Base-by-base conservation (phyloP, 495 filamentous ascomycete genomes). In the Paragyromitra xinjiangensis region DNA sequence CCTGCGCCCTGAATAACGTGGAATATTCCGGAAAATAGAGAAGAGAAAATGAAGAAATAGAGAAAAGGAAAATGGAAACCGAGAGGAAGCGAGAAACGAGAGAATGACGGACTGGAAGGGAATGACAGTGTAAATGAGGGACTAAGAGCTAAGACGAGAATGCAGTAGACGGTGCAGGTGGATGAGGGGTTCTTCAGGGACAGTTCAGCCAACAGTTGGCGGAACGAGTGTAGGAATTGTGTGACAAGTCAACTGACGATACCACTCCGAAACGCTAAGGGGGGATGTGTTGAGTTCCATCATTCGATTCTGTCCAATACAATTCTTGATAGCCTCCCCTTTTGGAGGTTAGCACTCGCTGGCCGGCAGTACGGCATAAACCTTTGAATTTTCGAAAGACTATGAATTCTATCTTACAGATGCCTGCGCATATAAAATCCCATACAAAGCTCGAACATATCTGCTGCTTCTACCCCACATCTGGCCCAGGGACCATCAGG, bases 1-100 rank as follows among this genome's bases (percentile, higher is more conserved):
- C 84, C 83, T 85, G 83, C 84, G 83, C 80, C 82, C 83, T 83
- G 82, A 85, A 83, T 82, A 85, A 81, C 82, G 69, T 86, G 78
- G 85, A 87, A 86, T 81, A 85, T 83, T 83, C 75, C 75, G 71
- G 72, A 61, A 75, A 79, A 81, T 74, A 66, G 79, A 71, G 63
- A 58, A 63, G 29, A 11, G 44, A 77, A 51, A 29, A 45, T 67
- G 81, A 80, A 82, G 71, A 81, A 82, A 81, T 80, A 82, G 83
- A 80, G 75, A 84, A 84, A 84, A 82, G 83, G 78, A 80, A 83
- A 83, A 80, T 82, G 82, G 80, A 84, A 84, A 83, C 83, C 34
- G 68, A 63, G 39, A n/a, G 51, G 48, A 76, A 45, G 51, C 56
- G 53, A 69, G 64, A 68, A 70, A 44, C 19, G 61, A 56, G 44